Base-by-base conservation (phyloP, 2,329 filamentous ascomycete species). In the Shiraia bambusicola region DNA sequence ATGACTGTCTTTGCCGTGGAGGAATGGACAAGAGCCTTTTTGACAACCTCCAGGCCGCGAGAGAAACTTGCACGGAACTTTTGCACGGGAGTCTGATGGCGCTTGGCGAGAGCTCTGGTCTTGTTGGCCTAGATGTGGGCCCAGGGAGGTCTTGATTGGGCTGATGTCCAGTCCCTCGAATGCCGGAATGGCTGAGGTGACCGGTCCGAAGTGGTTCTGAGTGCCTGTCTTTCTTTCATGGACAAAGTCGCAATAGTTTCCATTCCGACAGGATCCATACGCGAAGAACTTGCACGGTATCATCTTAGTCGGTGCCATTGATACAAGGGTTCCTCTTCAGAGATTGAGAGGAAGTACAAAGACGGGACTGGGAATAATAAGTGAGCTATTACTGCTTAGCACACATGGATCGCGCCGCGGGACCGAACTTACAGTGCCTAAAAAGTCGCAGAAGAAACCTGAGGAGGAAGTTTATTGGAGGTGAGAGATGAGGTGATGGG, bases 251-350 rank as follows among this genome's bases (percentile, higher is more conserved):
- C 44, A 47, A 8, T 24, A 34, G 10, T 38, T 28, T 34, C 44
- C 39, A 27, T 39, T 42, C 14, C 26, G 27, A 31, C 44, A 43
- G 12, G 14, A 11, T 14, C 44, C 44, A 8, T 27, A 29, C 3
- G 44, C 28, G 17, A 42, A 42, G 35, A 42, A 47, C 19, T 25
- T 47, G 40, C 44, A 47, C 38, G 28, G 15, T 12, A 31, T 36
- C 35, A 11, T 6, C 15, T 29, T 29, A n/a, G n/a, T 29, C 12
- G 27, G 15, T 29, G 27, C 27, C 27, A 29, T 29, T 29, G 15
- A 12, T n/a, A n/a, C n/a, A n/a, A n/a, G n/a, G n/a, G n/a, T n/a
- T n/a, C n/a, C n/a, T n/a, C n/a, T n/a, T n/a, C n/a, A n/a, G n/a
- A n/a, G n/a, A n/a, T n/a, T n/a, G n/a, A n/a, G n/a, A n/a, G n/a